Evolutionary conservation across 306 rosid species (phyloP).

Genomic region (Rubus idaeus): DNA sequence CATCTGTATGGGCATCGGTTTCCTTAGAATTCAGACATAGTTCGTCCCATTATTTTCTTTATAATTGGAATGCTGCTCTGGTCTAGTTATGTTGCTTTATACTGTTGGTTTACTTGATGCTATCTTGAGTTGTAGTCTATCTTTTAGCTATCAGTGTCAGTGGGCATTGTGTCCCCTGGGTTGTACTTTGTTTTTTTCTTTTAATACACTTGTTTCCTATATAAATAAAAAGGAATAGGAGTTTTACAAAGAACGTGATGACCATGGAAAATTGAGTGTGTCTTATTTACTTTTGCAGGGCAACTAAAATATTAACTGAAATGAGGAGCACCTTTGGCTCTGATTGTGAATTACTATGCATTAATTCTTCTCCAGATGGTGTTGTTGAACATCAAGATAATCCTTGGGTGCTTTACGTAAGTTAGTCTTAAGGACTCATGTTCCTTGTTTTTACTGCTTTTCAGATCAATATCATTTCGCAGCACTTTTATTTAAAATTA

Average conservation of each 20-base stretch:
- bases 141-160: background rate
- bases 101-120: background rate
- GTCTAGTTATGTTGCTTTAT: background rate
- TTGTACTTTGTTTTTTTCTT: background rate
- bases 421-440: conserved; percentile 31
- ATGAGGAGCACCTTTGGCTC: conserved; percentile 85
- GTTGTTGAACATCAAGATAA: conserved; percentile 59
- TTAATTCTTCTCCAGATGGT: conserved; percentile 73
- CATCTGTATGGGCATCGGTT: background rate
- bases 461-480: conserved; percentile 5
- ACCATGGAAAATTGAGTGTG: conserved; percentile 1
- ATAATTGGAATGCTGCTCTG: background rate
- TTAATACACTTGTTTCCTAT: background rate
- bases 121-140: background rate
- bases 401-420: conserved; percentile 81
- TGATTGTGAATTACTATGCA: conserved; percentile 71
- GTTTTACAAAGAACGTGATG: background rate
- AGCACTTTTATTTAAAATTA: conserved; percentile 15
- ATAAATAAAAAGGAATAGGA: background rate
- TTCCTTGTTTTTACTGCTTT: conserved; percentile 17
- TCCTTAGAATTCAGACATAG: background rate
- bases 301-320: conserved; percentile 67
- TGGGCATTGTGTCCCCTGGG: no score
- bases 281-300: conserved; percentile 51
- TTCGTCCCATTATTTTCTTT: background rate